Evolutionary conservation across 208 protist species (phyloP).

Genomic region (Phytomonas sp.): DNA sequence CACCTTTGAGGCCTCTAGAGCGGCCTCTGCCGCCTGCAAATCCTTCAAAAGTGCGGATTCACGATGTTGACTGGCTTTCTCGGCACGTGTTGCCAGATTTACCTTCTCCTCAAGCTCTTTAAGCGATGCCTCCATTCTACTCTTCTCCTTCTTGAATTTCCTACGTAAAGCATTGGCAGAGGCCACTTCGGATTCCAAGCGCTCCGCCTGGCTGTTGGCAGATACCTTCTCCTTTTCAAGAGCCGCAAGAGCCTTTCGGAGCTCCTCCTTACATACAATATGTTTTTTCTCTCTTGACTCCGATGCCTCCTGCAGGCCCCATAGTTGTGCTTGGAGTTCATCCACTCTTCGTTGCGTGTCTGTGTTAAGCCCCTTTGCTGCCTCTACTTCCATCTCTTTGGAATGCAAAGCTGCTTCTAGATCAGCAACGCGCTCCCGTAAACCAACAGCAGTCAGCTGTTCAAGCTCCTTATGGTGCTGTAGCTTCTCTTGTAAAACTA

Average conservation of each 20-base stretch:
- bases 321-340: conserved; percentile 13
- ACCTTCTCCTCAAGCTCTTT: conserved; percentile 36
- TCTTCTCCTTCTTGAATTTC: conserved; percentile 50
- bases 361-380: conserved; percentile 15
- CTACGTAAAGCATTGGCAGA: conserved; percentile 30
- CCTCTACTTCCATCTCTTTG: conserved; percentile 15
- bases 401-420: conserved; percentile 16
- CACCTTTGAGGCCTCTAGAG: conserved; percentile 19
- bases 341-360: conserved; percentile 14
- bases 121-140: conserved; percentile 47
- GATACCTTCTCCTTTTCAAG: conserved; percentile 26
- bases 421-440: conserved; percentile 20
- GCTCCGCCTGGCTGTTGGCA: conserved; percentile 15
- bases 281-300: conserved; percentile 33
- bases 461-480: conserved; percentile 35
- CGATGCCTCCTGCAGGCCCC: conserved; percentile 18
- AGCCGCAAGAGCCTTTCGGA: conserved; percentile 24
- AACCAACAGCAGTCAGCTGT: conserved; percentile 16
- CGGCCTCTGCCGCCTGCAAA: conserved; percentile 21
- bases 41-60: conserved; percentile 19
- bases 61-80: conserved; percentile 28
- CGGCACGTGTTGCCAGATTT: conserved; percentile 20
- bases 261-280: conserved; percentile 27
- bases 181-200: conserved; percentile 26
- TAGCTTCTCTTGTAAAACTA: conserved; percentile 46